Percentiles rank a stretch among this genome's conserved stretches.
These are phyloP conservation scores for Annona squamosa DNA, from an alignment of 164 flowering plant species.

Conservation along the genomic window DNA sequence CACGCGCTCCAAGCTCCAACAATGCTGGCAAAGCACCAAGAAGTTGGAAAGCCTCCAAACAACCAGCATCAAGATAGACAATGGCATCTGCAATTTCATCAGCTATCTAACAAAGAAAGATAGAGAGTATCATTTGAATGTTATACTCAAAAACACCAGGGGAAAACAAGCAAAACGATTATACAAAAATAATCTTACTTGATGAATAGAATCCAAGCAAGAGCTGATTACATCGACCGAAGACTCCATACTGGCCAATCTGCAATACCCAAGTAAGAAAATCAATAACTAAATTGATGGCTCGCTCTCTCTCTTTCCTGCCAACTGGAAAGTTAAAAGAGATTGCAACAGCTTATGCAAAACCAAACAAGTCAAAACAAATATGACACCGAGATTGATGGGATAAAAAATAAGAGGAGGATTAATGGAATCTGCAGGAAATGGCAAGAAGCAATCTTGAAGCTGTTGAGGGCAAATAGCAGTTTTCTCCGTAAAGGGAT, in stretches of 20 bases:
- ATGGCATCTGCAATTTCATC: slow-evolving; percentile 63
- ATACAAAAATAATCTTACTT: slow-evolving; percentile 16
- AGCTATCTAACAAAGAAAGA: slow-evolving; percentile 43
- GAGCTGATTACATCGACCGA: slow-evolving; percentile 19
- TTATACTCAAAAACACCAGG: background rate
- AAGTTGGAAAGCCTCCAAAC: slow-evolving; percentile 79
- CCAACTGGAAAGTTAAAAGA: no score
- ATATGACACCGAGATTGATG: no score
- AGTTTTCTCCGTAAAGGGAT: no score
- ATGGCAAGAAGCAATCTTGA: no score
- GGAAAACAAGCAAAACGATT: background rate
- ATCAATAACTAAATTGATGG: no score
- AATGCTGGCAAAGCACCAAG: slow-evolving; percentile 69
- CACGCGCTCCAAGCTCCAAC: slow-evolving; percentile 64
- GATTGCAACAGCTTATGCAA: no score
- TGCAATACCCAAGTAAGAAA: slow-evolving; percentile 2
- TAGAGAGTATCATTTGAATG: background rate
- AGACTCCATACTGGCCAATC: slow-evolving; percentile 8
- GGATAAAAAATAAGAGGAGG: no score
- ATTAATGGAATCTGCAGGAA: no score
- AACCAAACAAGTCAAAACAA: no score
- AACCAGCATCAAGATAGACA: slow-evolving; percentile 90
- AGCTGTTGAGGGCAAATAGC: no score
- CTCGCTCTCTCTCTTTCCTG: no score
- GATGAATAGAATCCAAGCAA: slow-evolving; percentile 27